Percentiles rank a stretch among this genome's conserved stretches.
These are phyloP conservation scores for Secale cereale DNA, from an alignment of 176 grass and related monocot genomes.

Conservation along the genomic window DNA sequence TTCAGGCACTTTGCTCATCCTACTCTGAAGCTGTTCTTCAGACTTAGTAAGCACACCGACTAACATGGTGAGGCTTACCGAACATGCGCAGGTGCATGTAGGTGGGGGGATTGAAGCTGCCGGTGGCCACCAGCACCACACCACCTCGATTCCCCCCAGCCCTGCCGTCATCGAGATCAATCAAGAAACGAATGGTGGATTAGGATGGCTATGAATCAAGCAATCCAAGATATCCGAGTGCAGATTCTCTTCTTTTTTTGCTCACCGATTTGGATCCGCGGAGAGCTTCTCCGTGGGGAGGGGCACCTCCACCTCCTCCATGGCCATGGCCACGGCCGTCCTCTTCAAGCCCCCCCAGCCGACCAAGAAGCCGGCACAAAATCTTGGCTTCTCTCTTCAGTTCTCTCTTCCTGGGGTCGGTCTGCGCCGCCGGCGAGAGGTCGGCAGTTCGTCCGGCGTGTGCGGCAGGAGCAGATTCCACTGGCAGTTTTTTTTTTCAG, in stretches of 20 bases:
- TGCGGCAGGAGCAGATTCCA: neutral
- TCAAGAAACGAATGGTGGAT: neutral
- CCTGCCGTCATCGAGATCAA: constrained; percentile 16
- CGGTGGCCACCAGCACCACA: constrained; percentile 60
- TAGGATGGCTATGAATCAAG: neutral
- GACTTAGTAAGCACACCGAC: neutral
- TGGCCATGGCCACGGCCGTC: neutral
- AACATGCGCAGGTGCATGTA: constrained; percentile 98
- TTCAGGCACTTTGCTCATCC: neutral
- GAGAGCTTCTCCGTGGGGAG: constrained; percentile 30
- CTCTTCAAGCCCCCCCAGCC: neutral
- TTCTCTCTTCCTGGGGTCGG: neutral
- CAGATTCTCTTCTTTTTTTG: neutral
- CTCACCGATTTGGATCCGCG: constrained; percentile 1
- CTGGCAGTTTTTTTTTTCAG: neutral
- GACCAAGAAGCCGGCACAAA: neutral
- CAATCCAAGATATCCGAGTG: neutral
- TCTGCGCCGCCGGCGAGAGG: neutral
- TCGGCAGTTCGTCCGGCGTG: neutral
- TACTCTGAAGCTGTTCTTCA: neutral
- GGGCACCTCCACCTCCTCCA: constrained; percentile 23
- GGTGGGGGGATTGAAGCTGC: constrained; percentile 92
- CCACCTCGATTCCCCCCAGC: constrained; percentile 19
- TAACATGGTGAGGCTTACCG: constrained; percentile 35
- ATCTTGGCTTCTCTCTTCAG: neutral